phyloP scores from a whole-genome alignment of 192 early-diverging fungal genomes.

The Allomyces javanicus region DNA sequence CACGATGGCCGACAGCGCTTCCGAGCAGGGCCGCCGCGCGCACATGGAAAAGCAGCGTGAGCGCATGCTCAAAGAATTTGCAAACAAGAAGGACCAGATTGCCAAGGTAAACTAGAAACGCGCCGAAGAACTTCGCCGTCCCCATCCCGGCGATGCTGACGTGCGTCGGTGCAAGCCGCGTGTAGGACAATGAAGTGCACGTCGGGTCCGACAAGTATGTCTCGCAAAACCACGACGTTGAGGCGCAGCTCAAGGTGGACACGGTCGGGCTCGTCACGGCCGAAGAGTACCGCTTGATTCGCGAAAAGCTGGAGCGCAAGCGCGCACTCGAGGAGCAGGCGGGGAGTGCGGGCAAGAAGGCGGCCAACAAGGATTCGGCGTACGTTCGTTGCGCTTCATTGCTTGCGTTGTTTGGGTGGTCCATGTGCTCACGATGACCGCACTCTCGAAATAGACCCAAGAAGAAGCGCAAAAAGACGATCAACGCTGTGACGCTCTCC shows the following conservation, averaged over 20 bases:
- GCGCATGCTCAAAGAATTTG: slow-evolving; percentile 45
- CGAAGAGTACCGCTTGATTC: slow-evolving; percentile 74
- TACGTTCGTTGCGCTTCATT: slow-evolving; percentile 1
- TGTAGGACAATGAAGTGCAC: slow-evolving; percentile 42
- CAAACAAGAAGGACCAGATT: slow-evolving; percentile 52
- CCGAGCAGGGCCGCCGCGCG: slow-evolving; percentile 20
- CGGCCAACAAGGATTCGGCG: slow-evolving; percentile 6
- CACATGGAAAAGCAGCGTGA: slow-evolving; percentile 52
- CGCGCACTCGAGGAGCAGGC: slow-evolving; percentile 40
- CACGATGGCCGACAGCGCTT: no score
- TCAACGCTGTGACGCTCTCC: slow-evolving; percentile 41
- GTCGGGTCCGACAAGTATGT: slow-evolving; percentile 61
- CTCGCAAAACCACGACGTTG: slow-evolving; percentile 48
- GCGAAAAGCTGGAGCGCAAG: slow-evolving; percentile 48
- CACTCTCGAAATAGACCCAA: slow-evolving; percentile 6
- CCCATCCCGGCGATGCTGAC: background rate
- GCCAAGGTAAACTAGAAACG: slow-evolving; percentile 13
- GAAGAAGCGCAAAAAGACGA: slow-evolving; percentile 45
- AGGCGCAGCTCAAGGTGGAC: slow-evolving; percentile 64
- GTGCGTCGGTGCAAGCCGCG: slow-evolving; percentile 1
- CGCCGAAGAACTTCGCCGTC: background rate
- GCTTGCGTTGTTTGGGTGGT: background rate
- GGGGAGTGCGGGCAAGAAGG: slow-evolving; percentile 46
- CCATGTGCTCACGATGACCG: background rate
- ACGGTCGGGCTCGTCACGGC: slow-evolving; percentile 77